Evolutionary conservation across 2,329 filamentous ascomycete species (phyloP).

Genomic region (Neopestalotiopsis rosae): DNA sequence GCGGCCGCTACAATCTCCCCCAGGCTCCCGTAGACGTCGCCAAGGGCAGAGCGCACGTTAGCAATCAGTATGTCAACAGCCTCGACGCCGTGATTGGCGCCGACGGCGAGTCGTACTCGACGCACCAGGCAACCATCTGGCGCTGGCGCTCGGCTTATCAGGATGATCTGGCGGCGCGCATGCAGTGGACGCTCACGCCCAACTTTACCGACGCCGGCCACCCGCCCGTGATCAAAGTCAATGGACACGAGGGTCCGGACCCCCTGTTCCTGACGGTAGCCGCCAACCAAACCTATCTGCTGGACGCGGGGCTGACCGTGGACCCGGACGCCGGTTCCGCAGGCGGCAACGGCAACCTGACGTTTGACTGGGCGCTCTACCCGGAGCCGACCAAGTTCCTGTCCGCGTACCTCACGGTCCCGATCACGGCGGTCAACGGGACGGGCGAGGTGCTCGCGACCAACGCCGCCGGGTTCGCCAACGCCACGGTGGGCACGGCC

Average conservation of each 20-base stretch:
- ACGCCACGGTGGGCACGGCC: background rate
- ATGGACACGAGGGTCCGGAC: conserved; percentile 2
- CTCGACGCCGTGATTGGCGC: conserved; percentile 14
- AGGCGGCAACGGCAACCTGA: background rate
- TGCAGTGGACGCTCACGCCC: conserved; percentile 34
- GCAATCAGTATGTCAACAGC: conserved; percentile 9
- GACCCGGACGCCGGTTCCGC: background rate
- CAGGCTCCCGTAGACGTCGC: background rate
- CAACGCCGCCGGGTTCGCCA: conserved; percentile 11
- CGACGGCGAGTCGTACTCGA: background rate
- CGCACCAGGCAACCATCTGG: conserved; percentile 35
- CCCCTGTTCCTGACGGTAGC: conserved; percentile 4
- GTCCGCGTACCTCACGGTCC: background rate
- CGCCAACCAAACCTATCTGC: background rate
- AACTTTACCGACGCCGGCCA: conserved; percentile 24
- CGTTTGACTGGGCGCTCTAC: conserved; percentile 3
- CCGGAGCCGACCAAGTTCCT: background rate
- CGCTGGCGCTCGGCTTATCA: conserved; percentile 38
- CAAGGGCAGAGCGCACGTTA: background rate
- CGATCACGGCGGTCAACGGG: background rate
- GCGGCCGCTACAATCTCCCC: conserved; percentile 46
- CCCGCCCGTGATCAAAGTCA: conserved; percentile 17
- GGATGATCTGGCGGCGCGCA: conserved; percentile 38
- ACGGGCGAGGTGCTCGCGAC: background rate
- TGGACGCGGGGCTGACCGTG: background rate